Percentiles rank a stretch among this genome's conserved stretches.
Conservation (phyloP, 768 basidiomycete genomes). For the Pulveroboletus sp. region DNA sequence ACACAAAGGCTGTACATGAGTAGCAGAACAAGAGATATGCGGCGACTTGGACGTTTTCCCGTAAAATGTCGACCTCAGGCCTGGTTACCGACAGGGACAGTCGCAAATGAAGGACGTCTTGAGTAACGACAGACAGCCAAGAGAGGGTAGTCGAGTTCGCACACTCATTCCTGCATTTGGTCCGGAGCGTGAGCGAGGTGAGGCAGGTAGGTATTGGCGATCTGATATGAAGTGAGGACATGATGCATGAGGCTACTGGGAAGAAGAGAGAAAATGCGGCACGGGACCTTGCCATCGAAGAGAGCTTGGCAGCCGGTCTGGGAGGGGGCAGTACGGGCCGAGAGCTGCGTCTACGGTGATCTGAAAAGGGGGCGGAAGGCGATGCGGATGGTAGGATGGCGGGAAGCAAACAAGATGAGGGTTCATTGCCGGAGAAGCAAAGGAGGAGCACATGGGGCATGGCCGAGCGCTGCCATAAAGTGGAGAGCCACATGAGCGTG, state of each 20-base stretch:
- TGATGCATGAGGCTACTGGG: conserved; percentile 26
- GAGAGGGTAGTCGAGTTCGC: conserved; percentile 13
- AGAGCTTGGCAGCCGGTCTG: not conserved
- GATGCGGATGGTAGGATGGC: not conserved
- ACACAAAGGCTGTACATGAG: conserved; percentile 24
- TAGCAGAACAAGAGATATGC: conserved; percentile 6
- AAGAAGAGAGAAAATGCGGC: conserved; percentile 1
- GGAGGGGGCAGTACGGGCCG: not conserved
- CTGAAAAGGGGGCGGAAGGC: not conserved
- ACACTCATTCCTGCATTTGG: conserved; percentile 22
- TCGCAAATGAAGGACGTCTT: conserved; percentile 12
- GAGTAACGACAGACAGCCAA: conserved; percentile 5
- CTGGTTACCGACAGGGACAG: conserved; percentile 1
- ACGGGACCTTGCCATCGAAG: not conserved
- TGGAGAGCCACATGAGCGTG: conserved; percentile 19
- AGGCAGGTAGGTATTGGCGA: conserved; percentile 26
- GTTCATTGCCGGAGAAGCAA: conserved; percentile 24
- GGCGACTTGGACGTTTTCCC: conserved; percentile 14
- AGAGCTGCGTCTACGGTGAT: conserved; percentile 5
- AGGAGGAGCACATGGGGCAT: conserved; percentile 6
- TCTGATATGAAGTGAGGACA: conserved; percentile 29
- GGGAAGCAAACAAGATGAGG: not conserved
- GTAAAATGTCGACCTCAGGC: conserved; percentile 10
- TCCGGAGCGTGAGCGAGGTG: conserved; percentile 31
- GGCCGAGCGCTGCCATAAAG: conserved; percentile 16